Conservation (phyloP, 176 grass and related monocot species). For the Chrysopogon serrulatus region DNA sequence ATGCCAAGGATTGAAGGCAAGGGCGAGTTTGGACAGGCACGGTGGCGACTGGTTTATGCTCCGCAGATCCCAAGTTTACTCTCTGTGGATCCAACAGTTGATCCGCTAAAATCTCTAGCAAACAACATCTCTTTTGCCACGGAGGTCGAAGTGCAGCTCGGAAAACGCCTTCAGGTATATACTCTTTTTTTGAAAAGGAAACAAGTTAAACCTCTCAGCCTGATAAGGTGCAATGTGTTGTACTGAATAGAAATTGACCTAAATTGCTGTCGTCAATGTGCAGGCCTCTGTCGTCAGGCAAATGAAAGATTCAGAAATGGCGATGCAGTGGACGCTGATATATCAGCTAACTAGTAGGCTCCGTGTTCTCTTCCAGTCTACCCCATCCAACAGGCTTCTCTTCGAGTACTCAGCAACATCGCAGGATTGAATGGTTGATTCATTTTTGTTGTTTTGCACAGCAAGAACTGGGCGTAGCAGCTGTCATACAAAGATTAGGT, state of each 20-base stretch:
- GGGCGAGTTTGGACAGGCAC: constrained; percentile 91
- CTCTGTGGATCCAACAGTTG: constrained; percentile 86
- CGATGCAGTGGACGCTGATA: constrained; percentile 82
- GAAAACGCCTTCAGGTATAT: constrained; percentile 84
- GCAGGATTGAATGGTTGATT: constrained; percentile 74
- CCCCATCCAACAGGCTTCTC: constrained; percentile 91
- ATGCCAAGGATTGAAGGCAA: constrained; percentile 98
- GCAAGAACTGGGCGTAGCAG: neutral
- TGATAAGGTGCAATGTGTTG: neutral
- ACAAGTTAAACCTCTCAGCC: neutral
- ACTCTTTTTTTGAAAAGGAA: neutral
- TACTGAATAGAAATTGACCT: neutral
- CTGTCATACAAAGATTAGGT: constrained; percentile 3
- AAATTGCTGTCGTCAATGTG: neutral
- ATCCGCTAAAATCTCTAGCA: constrained; percentile 95
- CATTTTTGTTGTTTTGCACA: neutral
- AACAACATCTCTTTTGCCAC: constrained; percentile 97
- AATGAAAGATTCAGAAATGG: constrained; percentile 99
- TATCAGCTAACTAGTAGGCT: constrained; percentile 87
- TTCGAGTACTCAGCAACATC: constrained; percentile 92
- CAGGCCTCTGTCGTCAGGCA: constrained; percentile 98
- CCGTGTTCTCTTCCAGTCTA: constrained; percentile 86
- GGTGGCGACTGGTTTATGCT: constrained; percentile 94
- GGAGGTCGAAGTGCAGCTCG: constrained; percentile 90
- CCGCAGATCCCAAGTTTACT: constrained; percentile 87